Base-by-base conservation (phyloP, 2,329 filamentous ascomycete species). In the Neonectria magnoliae region DNA sequence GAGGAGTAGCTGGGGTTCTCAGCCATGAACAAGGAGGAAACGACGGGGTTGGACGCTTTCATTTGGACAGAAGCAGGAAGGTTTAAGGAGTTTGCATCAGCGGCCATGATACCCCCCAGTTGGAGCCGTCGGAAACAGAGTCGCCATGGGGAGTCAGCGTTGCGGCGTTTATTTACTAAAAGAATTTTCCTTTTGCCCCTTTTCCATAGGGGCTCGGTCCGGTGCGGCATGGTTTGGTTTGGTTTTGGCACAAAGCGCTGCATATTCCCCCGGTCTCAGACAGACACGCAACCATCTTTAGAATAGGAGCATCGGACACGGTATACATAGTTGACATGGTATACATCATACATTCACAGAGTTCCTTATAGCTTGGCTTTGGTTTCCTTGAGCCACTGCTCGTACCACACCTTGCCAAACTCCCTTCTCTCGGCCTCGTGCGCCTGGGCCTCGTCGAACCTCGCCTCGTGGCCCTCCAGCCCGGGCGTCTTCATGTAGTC, bases 401-500 rank as follows among this genome's bases (percentile, higher is more conserved):
- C 80, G 64, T 82, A 81, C 57, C 87, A 84, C 69, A 80, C 79
- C 73, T 76, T 79, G 48, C 79, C 79, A 66, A 80, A 83, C 73
- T 80, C 81, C 71, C 77, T 74, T 57, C 82, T 78, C 69, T 81
- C 80, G 4, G 77, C 76, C 63, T 82, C 83, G 53, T 74, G 77
- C 68, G 77, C 76, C 66, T 78, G 74, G 56, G 76, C 68, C 11
- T 78, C 78, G 50, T 81, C 81, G 71, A 84, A 85, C 56, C 83
- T 79, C 71, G 81, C 80, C 73, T 88, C 84, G 66, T 84, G 82
- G 36, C 74, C 76, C 31, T 83, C 86, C 69, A 84, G 80, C 29
- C 79, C 80, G 60, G 85, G 82, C 3, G 80, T 81, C 61, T 85
- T 85, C 68, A 94, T 76, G 71, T 88, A 81, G 16, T 77, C 84